A percentile compares a stretch with the other conserved stretches of the same genome.
Evolutionary conservation across 75 land plant species (phyloP).

Genomic region (Picea glauca): DNA sequence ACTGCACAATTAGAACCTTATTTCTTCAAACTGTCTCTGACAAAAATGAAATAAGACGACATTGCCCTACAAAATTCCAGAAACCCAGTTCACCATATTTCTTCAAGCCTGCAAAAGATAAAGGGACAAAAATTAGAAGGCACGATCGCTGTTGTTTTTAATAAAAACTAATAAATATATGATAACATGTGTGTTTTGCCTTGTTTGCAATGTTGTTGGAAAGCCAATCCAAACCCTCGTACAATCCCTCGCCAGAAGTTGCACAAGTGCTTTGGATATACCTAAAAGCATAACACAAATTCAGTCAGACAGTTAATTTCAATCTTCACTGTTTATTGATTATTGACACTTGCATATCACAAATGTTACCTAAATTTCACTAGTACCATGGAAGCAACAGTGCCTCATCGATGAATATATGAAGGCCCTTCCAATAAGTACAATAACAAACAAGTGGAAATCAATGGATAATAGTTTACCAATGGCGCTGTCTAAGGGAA

Average conservation of each 20-base stretch:
- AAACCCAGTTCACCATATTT: not conserved
- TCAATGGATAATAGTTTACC: slow-evolving; percentile 7
- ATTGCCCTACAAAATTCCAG: slow-evolving; percentile 1
- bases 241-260: slow-evolving; percentile 63
- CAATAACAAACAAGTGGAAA: too few relatives aligned
- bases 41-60: slow-evolving; percentile 2
- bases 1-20: slow-evolving; percentile 2
- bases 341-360: too few relatives aligned
- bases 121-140: not conserved
- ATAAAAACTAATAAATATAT: not conserved
- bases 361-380: too few relatives aligned
- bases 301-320: not conserved
- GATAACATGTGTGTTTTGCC: not conserved
- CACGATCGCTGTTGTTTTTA: not conserved
- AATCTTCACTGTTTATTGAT: too few relatives aligned
- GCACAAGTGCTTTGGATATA: slow-evolving; percentile 68
- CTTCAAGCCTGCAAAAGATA: slow-evolving; percentile 13
- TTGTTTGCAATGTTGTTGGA: slow-evolving; percentile 49
- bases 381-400: too few relatives aligned
- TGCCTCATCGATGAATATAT: too few relatives aligned
- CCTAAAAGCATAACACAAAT: slow-evolving; percentile 21
- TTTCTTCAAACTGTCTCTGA: slow-evolving; percentile 8
- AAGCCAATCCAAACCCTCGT: slow-evolving; percentile 72
- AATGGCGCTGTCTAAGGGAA: slow-evolving; percentile 32
- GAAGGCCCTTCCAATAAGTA: too few relatives aligned